Evolutionary conservation across 1,284 basidiomycete genomes (phyloP), one percentile per base, ranked within the genome.

Genomic region (Rhodotorula glutinis): DNA sequence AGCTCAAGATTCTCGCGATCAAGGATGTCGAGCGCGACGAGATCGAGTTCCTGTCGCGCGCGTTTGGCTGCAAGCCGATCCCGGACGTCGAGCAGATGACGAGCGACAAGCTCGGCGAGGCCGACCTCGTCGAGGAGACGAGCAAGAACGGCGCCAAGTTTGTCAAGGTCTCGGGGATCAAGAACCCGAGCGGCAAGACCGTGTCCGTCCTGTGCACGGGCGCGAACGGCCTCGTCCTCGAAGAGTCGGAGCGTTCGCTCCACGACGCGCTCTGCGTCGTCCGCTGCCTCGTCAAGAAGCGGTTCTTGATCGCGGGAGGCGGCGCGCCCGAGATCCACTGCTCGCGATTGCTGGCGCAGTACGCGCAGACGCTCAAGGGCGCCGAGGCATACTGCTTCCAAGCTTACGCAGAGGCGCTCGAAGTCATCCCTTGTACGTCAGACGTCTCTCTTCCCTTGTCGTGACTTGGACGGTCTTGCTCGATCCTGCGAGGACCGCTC

Each of bases 321-420:
- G 96, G 96, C 61, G 93, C 96, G 29, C 96, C 96, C 38, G 96
- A 99, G 80, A 96, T 98, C 75, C 92, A 98, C 79, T 89, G 97
- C 61, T 98, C 96, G n/a, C 87, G 94, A 51, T 82, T 91, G 71
- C 84, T 99, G 47, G 88, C 92, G 8, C 91, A 97, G 79, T 87
- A 96, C 76, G 88, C 94, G 9, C 92, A 96, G 75, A 90, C 92
- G 0, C 85, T 98, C 73, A 96, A 90, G 80, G 95, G 96, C 61
- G 97, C 98, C 89, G 94, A 98, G 81, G 91, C 94, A 11, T 98
- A 98, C 81, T 98, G 96, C 80, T 97, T 95, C 87, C 91, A 96
- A 78, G 94, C 94, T 5, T 99, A 93, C 76, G 93, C 96, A 46
- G 96, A 98, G 78, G 93, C 96, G 9, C 85, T 99, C 65, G 96